phyloP scores from a whole-genome alignment of 1,284 basidiomycete genomes.

The Tilletiaria anomala region DNA sequence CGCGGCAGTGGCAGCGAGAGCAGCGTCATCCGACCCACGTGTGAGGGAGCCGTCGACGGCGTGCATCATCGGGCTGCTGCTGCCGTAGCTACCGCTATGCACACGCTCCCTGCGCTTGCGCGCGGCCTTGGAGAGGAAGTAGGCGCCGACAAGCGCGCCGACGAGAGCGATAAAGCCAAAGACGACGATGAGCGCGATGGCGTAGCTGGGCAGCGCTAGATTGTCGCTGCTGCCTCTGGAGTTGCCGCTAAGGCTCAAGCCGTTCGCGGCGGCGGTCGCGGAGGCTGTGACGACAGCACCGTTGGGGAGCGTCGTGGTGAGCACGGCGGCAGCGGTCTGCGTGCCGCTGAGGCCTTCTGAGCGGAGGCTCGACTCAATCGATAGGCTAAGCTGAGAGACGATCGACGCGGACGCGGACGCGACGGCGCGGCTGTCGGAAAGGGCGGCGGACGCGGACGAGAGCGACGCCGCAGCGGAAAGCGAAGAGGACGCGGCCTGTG shows the following conservation, averaged over 20 bases:
- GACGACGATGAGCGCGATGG: constrained; percentile 29
- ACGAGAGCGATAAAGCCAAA: constrained; percentile 25
- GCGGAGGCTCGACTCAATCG: constrained; percentile 15
- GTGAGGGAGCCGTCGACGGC: too few relatives aligned
- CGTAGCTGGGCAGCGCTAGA: constrained; percentile 15
- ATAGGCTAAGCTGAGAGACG: constrained; percentile 11
- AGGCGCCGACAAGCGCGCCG: constrained; percentile 12
- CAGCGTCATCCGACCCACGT: too few relatives aligned
- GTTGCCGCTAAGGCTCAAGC: constrained; percentile 4
- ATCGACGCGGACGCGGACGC: constrained; percentile 8
- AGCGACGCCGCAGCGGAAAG: constrained; percentile 2
- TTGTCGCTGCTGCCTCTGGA: constrained; percentile 6
- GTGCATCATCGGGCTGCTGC: too few relatives aligned
- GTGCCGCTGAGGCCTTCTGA: constrained; percentile 20
- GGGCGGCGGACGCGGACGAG: constrained; percentile 6
- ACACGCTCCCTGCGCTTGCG: too few relatives aligned
- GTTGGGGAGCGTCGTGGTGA: constrained; percentile 22
- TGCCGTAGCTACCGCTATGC: too few relatives aligned
- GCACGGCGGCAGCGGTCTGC: constrained; percentile 18
- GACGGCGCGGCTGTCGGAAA: constrained; percentile 6
- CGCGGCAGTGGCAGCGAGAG: too few relatives aligned
- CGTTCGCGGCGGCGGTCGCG: constrained; percentile 26
- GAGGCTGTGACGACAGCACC: constrained; percentile 22
- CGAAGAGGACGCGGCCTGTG: not conserved
- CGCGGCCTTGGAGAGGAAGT: constrained; percentile 24